These are phyloP conservation scores for Xylaria venustula DNA, from an alignment of 495 filamentous ascomycete genomes.

Conservation along the genomic window DNA sequence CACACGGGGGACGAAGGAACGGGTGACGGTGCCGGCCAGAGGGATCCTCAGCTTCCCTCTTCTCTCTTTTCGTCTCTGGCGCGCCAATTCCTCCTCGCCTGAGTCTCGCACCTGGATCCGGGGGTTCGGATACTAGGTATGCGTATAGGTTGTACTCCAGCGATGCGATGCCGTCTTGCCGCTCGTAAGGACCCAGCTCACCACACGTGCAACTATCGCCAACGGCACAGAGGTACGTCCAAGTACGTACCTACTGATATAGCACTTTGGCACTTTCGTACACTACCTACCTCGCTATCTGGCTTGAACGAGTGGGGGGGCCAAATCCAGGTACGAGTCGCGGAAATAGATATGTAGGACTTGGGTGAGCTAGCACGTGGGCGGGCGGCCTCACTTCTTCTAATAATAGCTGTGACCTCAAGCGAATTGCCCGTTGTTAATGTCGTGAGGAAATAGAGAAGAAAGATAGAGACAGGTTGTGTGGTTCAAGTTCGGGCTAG, in stretches of 20 bases:
- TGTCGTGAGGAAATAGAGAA: neutral
- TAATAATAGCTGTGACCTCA: neutral
- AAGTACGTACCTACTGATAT: neutral
- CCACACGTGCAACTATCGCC: constrained; percentile 2
- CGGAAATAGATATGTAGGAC: constrained; percentile 1
- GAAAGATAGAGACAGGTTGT: too few relatives aligned
- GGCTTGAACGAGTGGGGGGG: constrained; percentile 3
- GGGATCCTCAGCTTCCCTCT: neutral
- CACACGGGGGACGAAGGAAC: too few relatives aligned
- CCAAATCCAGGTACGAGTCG: constrained; percentile 3
- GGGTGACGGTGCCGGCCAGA: neutral
- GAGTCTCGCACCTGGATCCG: neutral
- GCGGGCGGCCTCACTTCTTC: constrained; percentile 7
- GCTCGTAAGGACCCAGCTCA: neutral
- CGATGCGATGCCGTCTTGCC: neutral
- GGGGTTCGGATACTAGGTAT: neutral
- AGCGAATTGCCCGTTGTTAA: neutral
- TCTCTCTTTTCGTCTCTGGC: neutral
- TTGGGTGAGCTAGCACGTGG: neutral
- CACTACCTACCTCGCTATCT: neutral
- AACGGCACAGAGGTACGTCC: neutral
- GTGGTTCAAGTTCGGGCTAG: too few relatives aligned
- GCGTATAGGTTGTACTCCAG: neutral
- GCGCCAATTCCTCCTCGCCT: neutral
- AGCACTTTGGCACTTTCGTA: neutral